Base-by-base conservation (phyloP, 1,139 yeast genomes). In the Arxiozyma telluris region DNA sequence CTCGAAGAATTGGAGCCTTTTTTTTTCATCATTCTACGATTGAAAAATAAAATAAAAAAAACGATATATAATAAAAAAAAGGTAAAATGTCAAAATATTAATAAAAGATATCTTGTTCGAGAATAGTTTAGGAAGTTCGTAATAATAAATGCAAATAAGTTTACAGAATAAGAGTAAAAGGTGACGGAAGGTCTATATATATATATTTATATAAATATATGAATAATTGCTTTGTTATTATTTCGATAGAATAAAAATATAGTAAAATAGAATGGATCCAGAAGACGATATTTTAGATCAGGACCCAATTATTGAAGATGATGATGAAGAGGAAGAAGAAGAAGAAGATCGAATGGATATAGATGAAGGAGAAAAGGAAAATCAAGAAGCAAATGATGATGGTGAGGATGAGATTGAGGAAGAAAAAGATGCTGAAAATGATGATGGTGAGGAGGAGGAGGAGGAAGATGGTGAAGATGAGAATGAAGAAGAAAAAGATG, bases 361-460 rank as follows among this genome's bases (percentile, higher is more conserved):
- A 34, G 67, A 61, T 2, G 67, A 64, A 8, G 68, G 63, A n/a
- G 65, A 60, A 34, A 64, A 60, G 27, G 65, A 60, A 46, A 64
- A 55, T 25, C 61, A 57, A 15, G 73, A 65, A 0, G 71, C 64
- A 21, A 57, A 54, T 5, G 68, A 59, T n/a, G 67, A 61, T 1
- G 71, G 68, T 1, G 73, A 64, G 7, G 68, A 63, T 0, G 71
- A 64, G 1, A 71, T 64, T 0, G 72, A 65, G 1, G 71, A 58
- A 45, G 59, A 55, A 22, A 59, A 57, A 12, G 61, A 57, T 22
- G 60, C 58, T 15, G 58, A 55, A 22, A 59, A 54, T 7, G 59
- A 59, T n/a, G 59, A 58, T 1, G 59, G 54, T 1, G 61, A 64
- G 7, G 67, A 60, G 1, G 72, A 65, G 1, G 71, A 58, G 45